Base-by-base conservation (phyloP, 257 asterid genomes). In the Paulownia fortunei region DNA sequence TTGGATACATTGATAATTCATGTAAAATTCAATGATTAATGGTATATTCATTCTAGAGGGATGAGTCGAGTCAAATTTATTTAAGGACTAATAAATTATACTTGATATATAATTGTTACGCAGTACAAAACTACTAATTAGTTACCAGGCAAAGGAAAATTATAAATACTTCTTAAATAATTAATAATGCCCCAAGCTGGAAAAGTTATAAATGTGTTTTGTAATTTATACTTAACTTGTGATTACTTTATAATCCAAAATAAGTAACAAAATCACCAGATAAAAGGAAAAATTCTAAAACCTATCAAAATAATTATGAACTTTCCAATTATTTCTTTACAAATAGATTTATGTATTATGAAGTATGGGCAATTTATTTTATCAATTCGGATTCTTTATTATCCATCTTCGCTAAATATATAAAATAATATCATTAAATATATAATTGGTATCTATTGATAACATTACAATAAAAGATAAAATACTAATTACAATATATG, bases 261-360 rank as follows among this genome's bases (percentile, higher is more conserved):
- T 0, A 55, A 67, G 76, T 19, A 72, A 47, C 23, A 52, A n/a
- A 42, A 81, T 81, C 71, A 44, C 36, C 10, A 16, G 2, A 6
- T 1, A 44, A 76, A 76, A 42, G 55, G 82, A 49, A 70, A 62
- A 16, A 0, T 11, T 2, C 3, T 16, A 61, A 19, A 52, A 1
- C 7, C 11, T 19, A 34, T 27, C 11, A 0, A 61, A 70, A 61
- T 70, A 21, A 69, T 44, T 24, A 65, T 26, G 58, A n/a, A 12
- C 64, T 46, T 80, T 18, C 77, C 44, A 26, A 34, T 64, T 56
- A 64, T 19, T 47, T 13, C 18, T 12, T 21, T 23, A 19, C 19
- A 3, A 21, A 4, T 41, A 13, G 9, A 37, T 21, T 10, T 18
- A 23, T 19, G 7, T 18, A 18, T 12, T 36, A 63, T 2, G 27